Evolutionary conservation across 768 basidiomycete genomes (phyloP).

Genomic region (Neoboletus subvelutipes): DNA sequence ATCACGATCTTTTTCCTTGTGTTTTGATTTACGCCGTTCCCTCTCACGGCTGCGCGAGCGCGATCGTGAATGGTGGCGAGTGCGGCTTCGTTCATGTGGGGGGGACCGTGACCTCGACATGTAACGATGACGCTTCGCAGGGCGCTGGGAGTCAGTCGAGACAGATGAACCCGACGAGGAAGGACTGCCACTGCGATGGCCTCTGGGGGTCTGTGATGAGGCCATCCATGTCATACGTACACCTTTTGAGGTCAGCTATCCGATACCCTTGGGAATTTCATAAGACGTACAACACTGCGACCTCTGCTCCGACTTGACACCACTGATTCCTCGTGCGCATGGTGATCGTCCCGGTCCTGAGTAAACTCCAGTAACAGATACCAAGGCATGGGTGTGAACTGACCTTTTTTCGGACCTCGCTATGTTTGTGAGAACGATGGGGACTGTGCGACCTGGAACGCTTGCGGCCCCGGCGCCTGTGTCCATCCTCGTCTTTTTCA

Average conservation of each 20-base stretch:
- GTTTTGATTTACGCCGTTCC: slow-evolving; percentile 25
- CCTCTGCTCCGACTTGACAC: slow-evolving; percentile 15
- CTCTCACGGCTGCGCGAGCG: slow-evolving; percentile 30
- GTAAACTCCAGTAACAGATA: neutral
- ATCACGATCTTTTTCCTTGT: slow-evolving; percentile 31
- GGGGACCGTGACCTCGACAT: slow-evolving; percentile 24
- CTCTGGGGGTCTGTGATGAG: slow-evolving; percentile 22
- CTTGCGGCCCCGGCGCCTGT: slow-evolving; percentile 6
- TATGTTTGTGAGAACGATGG: slow-evolving; percentile 1
- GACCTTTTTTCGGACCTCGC: slow-evolving; percentile 9
- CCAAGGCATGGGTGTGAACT: neutral
- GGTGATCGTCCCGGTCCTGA: slow-evolving; percentile 14
- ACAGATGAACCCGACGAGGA: slow-evolving; percentile 14
- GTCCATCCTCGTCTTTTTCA: slow-evolving; percentile 11
- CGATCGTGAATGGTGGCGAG: slow-evolving; percentile 23
- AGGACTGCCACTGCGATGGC: slow-evolving; percentile 18
- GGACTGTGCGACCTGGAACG: slow-evolving; percentile 29
- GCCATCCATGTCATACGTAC: slow-evolving; percentile 15
- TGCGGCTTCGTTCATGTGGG: slow-evolving; percentile 16
- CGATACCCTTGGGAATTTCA: neutral
- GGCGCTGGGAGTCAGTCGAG: slow-evolving; percentile 16
- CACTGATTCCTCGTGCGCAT: slow-evolving; percentile 1
- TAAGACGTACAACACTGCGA: slow-evolving; percentile 32
- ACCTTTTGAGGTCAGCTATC: slow-evolving; percentile 29
- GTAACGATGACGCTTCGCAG: slow-evolving; percentile 16